Base-by-base conservation (phyloP, 108 stramenopile genomes). In the Stephanodiscus triporus region DNA sequence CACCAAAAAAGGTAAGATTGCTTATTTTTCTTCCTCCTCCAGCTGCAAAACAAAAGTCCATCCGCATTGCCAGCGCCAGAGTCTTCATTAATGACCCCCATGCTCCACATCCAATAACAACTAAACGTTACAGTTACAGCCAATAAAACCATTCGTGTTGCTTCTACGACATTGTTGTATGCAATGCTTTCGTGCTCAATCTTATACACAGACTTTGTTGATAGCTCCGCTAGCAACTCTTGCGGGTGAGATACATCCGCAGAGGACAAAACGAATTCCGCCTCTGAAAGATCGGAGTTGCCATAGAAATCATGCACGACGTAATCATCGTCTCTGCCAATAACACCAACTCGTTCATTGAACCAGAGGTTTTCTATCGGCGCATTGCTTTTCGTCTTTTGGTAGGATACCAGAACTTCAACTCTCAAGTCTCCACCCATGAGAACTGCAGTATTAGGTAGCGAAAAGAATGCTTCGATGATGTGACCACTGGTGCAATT, bases 21-120 rank as follows among this genome's bases (percentile, higher is more conserved):
- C 13, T 64, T 24, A 34, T 47, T 66, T n/a, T 71, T 50, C 14
- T 55, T 72, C 42, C 70, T 59, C 17, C 38, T 72, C 68, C 58
- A 63, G 37, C 58, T 61, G 63, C 57, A 43, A 22, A 30, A 65
- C 10, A 75, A 49, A 58, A 40, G 20, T 72, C 50, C 62, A 14
- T 66, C 40, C 36, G 58, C 32, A 36, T n/a, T 51, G 26, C 29
- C 54, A 30, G 24, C 42, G 24, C 47, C n/a, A 49, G 19, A 19
- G 67, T 51, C 68, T 4, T 77, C 68, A 20, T 32, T 62, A 4
- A 85, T 61, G n/a, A 62, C 42, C 1, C 80, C 76, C 85, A 88
- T 86, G 34, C 78, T 78, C 83, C 80, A 84, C 4, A 57, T 69
- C 91, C 91, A 92, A 68, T 77, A 88, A 47, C 80, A 63, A 19